These are phyloP conservation scores for Blastomyces silverae DNA, from an alignment of 2,329 filamentous ascomycete genomes.

Conservation along the genomic window DNA sequence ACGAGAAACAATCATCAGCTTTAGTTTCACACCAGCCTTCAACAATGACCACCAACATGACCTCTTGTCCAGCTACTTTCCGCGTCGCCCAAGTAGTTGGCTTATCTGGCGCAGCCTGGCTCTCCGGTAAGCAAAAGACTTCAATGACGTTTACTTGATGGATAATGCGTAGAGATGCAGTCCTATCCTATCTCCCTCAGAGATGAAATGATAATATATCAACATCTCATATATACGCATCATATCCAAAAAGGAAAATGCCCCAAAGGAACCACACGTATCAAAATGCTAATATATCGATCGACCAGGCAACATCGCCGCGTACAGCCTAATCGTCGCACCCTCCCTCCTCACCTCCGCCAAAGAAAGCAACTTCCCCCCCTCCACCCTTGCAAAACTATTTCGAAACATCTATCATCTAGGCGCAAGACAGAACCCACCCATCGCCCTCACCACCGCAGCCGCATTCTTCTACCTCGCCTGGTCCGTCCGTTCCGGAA, in stretches of 20 bases:
- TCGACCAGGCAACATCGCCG: constrained; percentile 27
- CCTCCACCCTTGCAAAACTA: constrained; percentile 28
- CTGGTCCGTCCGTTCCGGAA: constrained; percentile 23
- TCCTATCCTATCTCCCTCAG: too few relatives aligned
- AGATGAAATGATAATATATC: background rate
- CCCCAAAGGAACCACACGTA: background rate
- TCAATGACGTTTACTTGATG: background rate
- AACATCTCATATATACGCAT: background rate
- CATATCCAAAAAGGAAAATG: background rate
- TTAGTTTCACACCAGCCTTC: background rate
- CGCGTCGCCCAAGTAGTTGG: constrained; percentile 28
- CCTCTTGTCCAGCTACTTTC: constrained; percentile 15
- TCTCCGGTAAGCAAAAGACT: constrained; percentile 25
- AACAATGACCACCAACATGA: constrained; percentile 5
- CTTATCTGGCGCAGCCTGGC: constrained; percentile 29
- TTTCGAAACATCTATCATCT: constrained; percentile 38
- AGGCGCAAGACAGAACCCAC: constrained; percentile 49
- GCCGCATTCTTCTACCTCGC: constrained; percentile 45
- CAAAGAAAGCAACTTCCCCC: constrained; percentile 12
- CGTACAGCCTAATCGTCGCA: constrained; percentile 24
- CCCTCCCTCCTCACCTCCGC: constrained; percentile 27
- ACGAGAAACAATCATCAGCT: constrained; percentile 1
- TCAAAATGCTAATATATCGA: background rate
- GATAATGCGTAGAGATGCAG: background rate
- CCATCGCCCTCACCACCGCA: constrained; percentile 47